Conservation (phyloP, 331 rosid genomes). For the Malus hybrid region DNA sequence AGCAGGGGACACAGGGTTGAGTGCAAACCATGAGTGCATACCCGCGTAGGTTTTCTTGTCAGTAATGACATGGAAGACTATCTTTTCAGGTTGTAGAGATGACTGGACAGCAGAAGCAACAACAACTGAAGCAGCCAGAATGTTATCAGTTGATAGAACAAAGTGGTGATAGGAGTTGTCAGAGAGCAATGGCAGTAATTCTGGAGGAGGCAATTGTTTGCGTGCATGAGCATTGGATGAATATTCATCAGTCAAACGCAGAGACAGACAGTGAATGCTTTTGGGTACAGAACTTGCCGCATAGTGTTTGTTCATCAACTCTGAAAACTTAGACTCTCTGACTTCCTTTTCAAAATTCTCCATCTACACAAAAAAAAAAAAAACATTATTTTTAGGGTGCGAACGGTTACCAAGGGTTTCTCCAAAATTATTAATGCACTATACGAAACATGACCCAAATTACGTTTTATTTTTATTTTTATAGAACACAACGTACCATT, state of each 20-base stretch:
- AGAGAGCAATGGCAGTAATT: constrained; percentile 75
- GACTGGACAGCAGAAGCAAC: constrained; percentile 89
- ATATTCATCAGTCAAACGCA: constrained; percentile 98
- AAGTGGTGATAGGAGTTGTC: constrained; percentile 87
- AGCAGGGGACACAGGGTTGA: constrained; percentile 79
- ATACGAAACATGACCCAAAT: not conserved
- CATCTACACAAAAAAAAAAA: constrained; percentile 50
- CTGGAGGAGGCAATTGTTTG: constrained; percentile 91
- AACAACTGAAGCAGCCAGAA: constrained; percentile 96
- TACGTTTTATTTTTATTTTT: not conserved
- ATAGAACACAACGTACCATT: constrained; percentile 53
- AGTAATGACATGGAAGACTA: constrained; percentile 95
- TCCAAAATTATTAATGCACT: not conserved
- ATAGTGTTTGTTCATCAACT: constrained; percentile 86
- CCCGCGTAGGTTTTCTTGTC: constrained; percentile 96
- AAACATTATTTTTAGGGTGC: not conserved
- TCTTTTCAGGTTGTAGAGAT: constrained; percentile 67
- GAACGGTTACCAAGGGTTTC: not conserved
- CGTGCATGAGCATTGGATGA: constrained; percentile 98
- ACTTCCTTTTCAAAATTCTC: constrained; percentile 81
- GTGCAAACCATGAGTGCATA: constrained; percentile 99
- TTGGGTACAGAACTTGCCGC: constrained; percentile 96
- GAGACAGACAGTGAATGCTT: constrained; percentile 87
- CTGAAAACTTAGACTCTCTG: constrained; percentile 73
- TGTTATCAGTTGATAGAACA: constrained; percentile 86